Percentiles rank a stretch among this genome's conserved stretches.
phyloP scores from a whole-genome alignment of 2,329 filamentous ascomycete genomes.

The Beauveria bassiana region DNA sequence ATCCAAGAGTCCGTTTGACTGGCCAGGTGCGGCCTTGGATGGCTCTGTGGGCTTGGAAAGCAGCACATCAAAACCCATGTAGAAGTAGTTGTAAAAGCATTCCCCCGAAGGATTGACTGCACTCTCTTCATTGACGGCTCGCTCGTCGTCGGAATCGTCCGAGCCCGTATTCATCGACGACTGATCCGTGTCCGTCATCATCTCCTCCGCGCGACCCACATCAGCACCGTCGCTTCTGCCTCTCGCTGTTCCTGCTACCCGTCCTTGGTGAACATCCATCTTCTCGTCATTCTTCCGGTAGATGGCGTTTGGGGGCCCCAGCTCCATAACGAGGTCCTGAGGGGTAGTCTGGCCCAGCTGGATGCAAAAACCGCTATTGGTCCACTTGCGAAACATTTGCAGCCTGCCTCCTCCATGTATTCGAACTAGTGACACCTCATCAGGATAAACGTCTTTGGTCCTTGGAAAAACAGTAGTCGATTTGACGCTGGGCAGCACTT shows the following conservation, averaged over 20 bases:
- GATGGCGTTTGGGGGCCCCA: slow-evolving; percentile 89
- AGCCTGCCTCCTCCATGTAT: slow-evolving; percentile 72
- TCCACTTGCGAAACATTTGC: slow-evolving; percentile 67
- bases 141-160: slow-evolving; percentile 56
- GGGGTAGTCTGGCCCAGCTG: slow-evolving; percentile 78
- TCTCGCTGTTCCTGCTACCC: slow-evolving; percentile 44
- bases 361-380: slow-evolving; percentile 60
- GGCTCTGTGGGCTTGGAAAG: slow-evolving; percentile 68
- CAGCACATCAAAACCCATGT: slow-evolving; percentile 87
- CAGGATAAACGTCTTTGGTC: slow-evolving; percentile 70
- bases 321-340: slow-evolving; percentile 82
- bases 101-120: slow-evolving; percentile 54
- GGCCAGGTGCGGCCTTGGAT: slow-evolving; percentile 53
- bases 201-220: slow-evolving; percentile 43
- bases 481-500: slow-evolving; percentile 65
- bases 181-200: slow-evolving; percentile 61
- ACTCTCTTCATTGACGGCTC: slow-evolving; percentile 48
- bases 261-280: slow-evolving; percentile 73
- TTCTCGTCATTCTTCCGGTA: slow-evolving; percentile 86
- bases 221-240: slow-evolving; percentile 37
- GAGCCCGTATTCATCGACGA: slow-evolving; percentile 65
- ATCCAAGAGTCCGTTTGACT: slow-evolving; percentile 17
- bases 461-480: slow-evolving; percentile 61
- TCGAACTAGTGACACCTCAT: slow-evolving; percentile 76
- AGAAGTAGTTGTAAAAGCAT: slow-evolving; percentile 96